Base-by-base conservation (phyloP, 2,329 filamentous ascomycete genomes). In the Trichoderma sp. region DNA sequence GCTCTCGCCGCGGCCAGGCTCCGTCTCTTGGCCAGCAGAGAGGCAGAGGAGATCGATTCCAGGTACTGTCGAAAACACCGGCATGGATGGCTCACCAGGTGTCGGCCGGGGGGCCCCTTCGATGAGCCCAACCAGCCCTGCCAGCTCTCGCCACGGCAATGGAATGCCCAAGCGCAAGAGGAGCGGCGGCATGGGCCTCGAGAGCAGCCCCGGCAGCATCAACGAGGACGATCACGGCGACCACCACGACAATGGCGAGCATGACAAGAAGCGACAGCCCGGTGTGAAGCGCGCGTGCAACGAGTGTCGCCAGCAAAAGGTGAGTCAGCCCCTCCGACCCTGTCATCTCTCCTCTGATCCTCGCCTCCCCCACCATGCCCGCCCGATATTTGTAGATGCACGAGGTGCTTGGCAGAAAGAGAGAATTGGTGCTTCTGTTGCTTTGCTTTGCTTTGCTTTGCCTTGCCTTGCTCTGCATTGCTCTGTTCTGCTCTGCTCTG, bases 261-360 rank as follows among this genome's bases (percentile, higher is more conserved):
- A 82, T 56, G 86, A 89, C 73, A 87, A 86, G 79, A 88, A 87
- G 78, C 84, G 88, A 69, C 87, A 89, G 72, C 88, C 89, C 29
- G 88, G 88, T 65, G 89, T 90, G 58, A 93, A 94, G 81, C 85
- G 92, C 74, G 92, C 92, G 6, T 94, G 92, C 79, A 94, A 94
- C 76, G 91, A 94, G 78, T 94, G 91, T 76, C 86, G 91, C 70
- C 92, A 94, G 80, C 92, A 94, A 79, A 94, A 94, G 84, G 91
- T 92, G 81, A 85, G 82, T 84, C 76, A 71, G 69, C 19, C 45
- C 61, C 54, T 59, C 45, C 19, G 25, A 53, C 50, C 34, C 56
- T 53, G 29, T 13, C 64, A 58, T 22, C 39, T 59, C 57, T 22
- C 63, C 39, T 35, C 60, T 32, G 37, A 13, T 29, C 22, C 25